Evolutionary conservation across 768 basidiomycete species (phyloP), one percentile per base, ranked within the genome.

Genomic region (Lactifluus echinatus): DNA sequence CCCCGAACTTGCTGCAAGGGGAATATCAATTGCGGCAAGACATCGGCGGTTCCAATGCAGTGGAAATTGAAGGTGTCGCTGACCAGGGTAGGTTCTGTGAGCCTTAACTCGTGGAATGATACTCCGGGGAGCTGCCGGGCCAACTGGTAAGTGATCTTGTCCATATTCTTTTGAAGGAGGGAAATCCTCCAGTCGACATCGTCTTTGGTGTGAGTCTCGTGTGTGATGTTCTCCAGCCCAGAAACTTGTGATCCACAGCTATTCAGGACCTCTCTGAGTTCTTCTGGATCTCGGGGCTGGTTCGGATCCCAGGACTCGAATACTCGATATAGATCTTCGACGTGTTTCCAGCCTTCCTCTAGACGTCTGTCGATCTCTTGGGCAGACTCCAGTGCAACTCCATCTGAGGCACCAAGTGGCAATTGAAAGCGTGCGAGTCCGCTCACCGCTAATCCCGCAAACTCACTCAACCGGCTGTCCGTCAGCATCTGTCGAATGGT

Each of bases 51-150:
- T 8, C 19, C 31, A 21, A 53, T 11, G 4, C 12, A 5, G 3
- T 43, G 43, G 42, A 53, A n/a, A 43, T 26, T 17, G 17, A 49
- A 56, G 17, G 42, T 26, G 11, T 44, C 42, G 23, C 40, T 36
- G 2, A 54, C 19, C 23, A 34, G 24, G 15, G 17, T 7, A 7
- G 55, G 33, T 29, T 14, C 19, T 4, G 31, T 14, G 24, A 2
- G 12, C 19, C 19, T 44, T n/a, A 37, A 14, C 24, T 37, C n/a
- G 42, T n/a, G 15, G 26, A 56, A 50, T 17, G 6, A 44, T 36
- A 56, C 24, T 8, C 55, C 49, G 23, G 56, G 56, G 11, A 57
- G 56, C 8, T 29, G 56, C 19, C 28, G 56, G 5, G 36, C 51
- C 43, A 57, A 37, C 10, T 14, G 1, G 21, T 50, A 29, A 8